Percentiles rank a stretch among this genome's conserved stretches.
Conservation (phyloP, 441 rosid genomes). For the Populus hybrid region DNA sequence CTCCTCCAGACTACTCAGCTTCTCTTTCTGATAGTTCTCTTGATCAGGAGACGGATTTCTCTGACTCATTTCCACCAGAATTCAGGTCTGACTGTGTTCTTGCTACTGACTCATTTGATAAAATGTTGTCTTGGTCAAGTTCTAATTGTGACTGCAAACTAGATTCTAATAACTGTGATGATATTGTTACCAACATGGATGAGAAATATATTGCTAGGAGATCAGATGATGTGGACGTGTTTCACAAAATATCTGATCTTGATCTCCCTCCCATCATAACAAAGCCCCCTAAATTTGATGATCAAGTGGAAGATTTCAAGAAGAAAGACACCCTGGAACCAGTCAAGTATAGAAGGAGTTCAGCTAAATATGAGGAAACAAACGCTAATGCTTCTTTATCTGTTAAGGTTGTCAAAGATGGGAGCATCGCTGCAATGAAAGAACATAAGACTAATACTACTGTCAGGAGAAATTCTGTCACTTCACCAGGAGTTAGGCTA, state of each 20-base stretch:
- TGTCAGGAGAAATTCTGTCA: conserved; percentile 19
- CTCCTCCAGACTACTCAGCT: conserved; percentile 28
- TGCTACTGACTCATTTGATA: conserved; percentile 32
- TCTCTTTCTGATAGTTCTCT: conserved; percentile 36
- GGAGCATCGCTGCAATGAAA: conserved; percentile 8
- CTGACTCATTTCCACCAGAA: conserved; percentile 40
- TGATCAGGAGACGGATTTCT: conserved; percentile 16
- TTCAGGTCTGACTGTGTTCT: conserved; percentile 56
- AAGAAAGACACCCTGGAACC: conserved; percentile 15
- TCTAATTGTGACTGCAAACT: conserved; percentile 20
- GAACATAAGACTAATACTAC: conserved; percentile 18
- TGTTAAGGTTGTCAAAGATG: conserved; percentile 20
- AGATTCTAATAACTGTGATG: conserved; percentile 23
- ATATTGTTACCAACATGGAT: conserved; percentile 26
- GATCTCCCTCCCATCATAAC: conserved; percentile 67
- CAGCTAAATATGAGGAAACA: conserved; percentile 16
- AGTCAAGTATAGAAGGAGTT: conserved; percentile 16
- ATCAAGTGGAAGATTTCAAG: conserved; percentile 7
- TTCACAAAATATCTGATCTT: conserved; percentile 26
- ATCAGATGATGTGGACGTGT: conserved; percentile 15
- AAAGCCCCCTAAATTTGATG: conserved; percentile 30
- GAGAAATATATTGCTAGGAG: conserved; percentile 13
- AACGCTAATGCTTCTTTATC: conserved; percentile 17
- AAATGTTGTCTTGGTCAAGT: conserved; percentile 31
- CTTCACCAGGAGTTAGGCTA: conserved; percentile 64